Evolutionary conservation across 495 filamentous ascomycete genomes (phyloP), one percentile per base, ranked within the genome.

Genomic region (Trichocladium uniseriatum): DNA sequence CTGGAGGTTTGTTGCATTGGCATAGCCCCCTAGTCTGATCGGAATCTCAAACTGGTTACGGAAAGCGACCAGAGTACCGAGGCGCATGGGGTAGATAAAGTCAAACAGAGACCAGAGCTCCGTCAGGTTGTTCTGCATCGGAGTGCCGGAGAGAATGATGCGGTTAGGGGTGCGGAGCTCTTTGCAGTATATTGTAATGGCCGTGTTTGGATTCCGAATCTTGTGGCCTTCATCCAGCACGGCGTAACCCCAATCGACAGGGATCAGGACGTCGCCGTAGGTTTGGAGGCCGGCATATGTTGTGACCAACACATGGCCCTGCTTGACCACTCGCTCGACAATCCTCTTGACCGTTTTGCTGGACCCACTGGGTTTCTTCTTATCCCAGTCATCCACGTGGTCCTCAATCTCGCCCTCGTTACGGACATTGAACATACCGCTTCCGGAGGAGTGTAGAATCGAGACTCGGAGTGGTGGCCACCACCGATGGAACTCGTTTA

Each of bases 91-190:
- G 56, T 85, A 95, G 47, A 96, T 80, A 58, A 96, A 98, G 61
- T 98, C 92, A 58, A 97, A 95, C 6, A 98, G 78, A 0, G 94
- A 97, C 92, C 92, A 98, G n/a, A 98, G 74, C 60, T 98, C 92
- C 7, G 95, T 75, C 16, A 98, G 84, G 63, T 97, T 98, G 67
- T 98, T 98, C 64, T 98, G 92, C 58, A 98, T 94, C 1, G 92
- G 92, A 1, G 92, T 98, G 7, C 92, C 92, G 0, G 92, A 96
- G 5, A 97, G 72, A 50, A 98, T 97, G 43, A 97, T 73, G 21
- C 92, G 82, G 61, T 97, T 90, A 3, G 81, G 74, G 6, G 92
- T 97, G 28, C 81, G 75, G 13, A 98, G 73, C 57, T 94, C 86
- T 61, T 97, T 97, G 75, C 86, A 94, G 56, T 86, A 83, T 40